Percentiles rank a stretch among this genome's conserved stretches.
These are phyloP conservation scores for Neophaeococcomyces aloes DNA, from an alignment of 2,329 filamentous ascomycete species.

Conservation along the genomic window DNA sequence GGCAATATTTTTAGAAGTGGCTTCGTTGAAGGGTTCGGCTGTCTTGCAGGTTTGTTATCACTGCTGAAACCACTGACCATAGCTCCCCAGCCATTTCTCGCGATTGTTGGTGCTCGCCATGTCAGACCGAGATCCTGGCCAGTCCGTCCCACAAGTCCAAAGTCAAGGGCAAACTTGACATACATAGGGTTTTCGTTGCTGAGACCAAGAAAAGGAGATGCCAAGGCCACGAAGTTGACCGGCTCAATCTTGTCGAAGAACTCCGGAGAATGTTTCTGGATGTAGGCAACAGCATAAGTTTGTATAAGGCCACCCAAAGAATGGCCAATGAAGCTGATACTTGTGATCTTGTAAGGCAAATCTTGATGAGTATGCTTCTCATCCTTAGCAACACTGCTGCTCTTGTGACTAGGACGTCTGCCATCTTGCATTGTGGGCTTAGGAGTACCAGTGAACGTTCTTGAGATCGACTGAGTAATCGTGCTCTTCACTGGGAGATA, in stretches of 20 bases:
- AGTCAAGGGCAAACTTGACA: slow-evolving; percentile 91
- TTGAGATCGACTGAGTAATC: slow-evolving; percentile 39
- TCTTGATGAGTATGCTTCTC: slow-evolving; percentile 31
- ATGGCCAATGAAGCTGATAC: slow-evolving; percentile 81
- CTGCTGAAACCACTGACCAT: slow-evolving; percentile 57
- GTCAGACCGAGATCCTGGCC: slow-evolving; percentile 91
- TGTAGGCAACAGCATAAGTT: slow-evolving; percentile 75
- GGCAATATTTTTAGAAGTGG: slow-evolving; percentile 70
- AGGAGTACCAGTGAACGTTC: slow-evolving; percentile 35
- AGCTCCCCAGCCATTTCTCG: slow-evolving; percentile 63
- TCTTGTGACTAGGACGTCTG: slow-evolving; percentile 45
- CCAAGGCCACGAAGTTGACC: slow-evolving; percentile 91
- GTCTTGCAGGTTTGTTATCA: slow-evolving; percentile 44
- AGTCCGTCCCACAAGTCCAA: slow-evolving; percentile 89
- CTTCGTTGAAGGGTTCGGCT: slow-evolving; percentile 67
- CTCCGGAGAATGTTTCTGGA: slow-evolving; percentile 72
- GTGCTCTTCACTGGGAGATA: slow-evolving; percentile 58
- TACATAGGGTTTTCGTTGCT: slow-evolving; percentile 98
- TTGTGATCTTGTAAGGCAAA: slow-evolving; percentile 57
- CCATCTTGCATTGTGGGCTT: slow-evolving; percentile 22
- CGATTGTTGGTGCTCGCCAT: slow-evolving; percentile 65
- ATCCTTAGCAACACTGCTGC: slow-evolving; percentile 49
- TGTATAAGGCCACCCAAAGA: slow-evolving; percentile 79
- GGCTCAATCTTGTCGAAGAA: slow-evolving; percentile 70
- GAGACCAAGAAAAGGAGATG: slow-evolving; percentile 68